Evolutionary conservation across 225 moss, liverwort and hornwort species (phyloP).

Genomic region (Antitrichia curtipendula): DNA sequence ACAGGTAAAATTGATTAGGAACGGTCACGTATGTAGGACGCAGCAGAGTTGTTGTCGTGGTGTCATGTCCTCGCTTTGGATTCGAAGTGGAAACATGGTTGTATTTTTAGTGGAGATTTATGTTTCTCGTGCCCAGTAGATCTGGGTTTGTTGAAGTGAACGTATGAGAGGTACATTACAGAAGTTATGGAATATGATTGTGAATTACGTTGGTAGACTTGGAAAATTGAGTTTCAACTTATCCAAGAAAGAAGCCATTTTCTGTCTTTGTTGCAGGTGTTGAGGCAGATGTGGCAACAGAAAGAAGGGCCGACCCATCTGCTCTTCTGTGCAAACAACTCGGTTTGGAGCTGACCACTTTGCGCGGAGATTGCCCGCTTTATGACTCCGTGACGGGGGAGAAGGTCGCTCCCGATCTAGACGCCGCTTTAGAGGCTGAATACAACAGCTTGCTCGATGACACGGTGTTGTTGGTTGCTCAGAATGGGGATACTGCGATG

Average conservation of each 20-base stretch:
- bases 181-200: background rate
- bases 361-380: constrained; percentile 58
- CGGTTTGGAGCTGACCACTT: constrained; percentile 43
- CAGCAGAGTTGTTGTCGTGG: background rate
- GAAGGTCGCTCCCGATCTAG: constrained; percentile 48
- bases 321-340: constrained; percentile 61
- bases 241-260: background rate
- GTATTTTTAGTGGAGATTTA: background rate
- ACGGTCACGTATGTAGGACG: background rate
- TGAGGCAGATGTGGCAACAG: constrained; percentile 62
- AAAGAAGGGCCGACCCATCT: constrained; percentile 55
- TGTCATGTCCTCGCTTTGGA: background rate
- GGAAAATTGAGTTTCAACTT: background rate
- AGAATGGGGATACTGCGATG: constrained; percentile 52
- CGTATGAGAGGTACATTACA: background rate
- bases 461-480: constrained; percentile 53
- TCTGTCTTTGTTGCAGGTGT: constrained; percentile 19
- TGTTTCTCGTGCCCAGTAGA: background rate
- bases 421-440: constrained; percentile 54
- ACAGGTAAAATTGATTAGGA: constrained; percentile 17
- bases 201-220: background rate
- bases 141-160: background rate
- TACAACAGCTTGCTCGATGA: constrained; percentile 63
- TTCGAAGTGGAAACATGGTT: background rate
- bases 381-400: constrained; percentile 55